phyloP scores from a whole-genome alignment of 164 flowering plant genomes.

The Magnolia changhungtana region DNA sequence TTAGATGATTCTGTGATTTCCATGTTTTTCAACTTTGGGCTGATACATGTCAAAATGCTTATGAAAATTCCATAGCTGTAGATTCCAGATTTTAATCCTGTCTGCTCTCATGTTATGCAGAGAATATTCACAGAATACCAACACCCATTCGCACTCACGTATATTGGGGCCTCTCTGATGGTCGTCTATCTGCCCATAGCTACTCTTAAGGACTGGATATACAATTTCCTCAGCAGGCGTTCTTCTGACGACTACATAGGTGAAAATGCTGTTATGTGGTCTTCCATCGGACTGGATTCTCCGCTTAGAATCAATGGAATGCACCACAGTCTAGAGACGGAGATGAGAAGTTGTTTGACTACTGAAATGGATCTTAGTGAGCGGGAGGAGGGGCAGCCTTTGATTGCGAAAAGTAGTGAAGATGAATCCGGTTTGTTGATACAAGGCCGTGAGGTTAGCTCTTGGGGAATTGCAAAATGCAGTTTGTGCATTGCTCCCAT shows the following conservation, averaged over 20 bases:
- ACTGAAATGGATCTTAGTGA: conserved; percentile 32
- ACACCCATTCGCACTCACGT: conserved; percentile 64
- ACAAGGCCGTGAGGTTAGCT: conserved; percentile 16
- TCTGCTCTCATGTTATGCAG: conserved; percentile 33
- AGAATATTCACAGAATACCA: conserved; percentile 46
- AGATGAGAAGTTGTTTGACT: conserved; percentile 19
- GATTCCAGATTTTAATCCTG: not conserved
- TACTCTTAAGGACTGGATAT: conserved; percentile 37
- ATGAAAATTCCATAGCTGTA: not conserved
- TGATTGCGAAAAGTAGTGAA: conserved; percentile 19
- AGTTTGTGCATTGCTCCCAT: conserved; percentile 51
- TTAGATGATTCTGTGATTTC: not conserved
- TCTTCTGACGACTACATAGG: conserved; percentile 9
- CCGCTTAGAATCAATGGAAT: conserved; percentile 36
- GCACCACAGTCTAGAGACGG: conserved; percentile 24
- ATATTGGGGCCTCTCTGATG: conserved; percentile 67
- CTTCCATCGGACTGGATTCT: conserved; percentile 32
- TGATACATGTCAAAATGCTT: not conserved
- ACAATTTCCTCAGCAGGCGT: conserved; percentile 9
- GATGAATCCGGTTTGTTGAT: conserved; percentile 22
- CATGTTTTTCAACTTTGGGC: not conserved
- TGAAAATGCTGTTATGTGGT: conserved; percentile 5
- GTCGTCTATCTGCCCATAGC: conserved; percentile 55
- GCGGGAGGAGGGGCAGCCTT: conserved; percentile 42
- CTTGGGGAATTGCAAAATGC: conserved; percentile 48